A percentile compares a stretch with the other conserved stretches of the same genome.
phyloP scores from a whole-genome alignment of 106 monocot species.

The Dendrobium catenatum region DNA sequence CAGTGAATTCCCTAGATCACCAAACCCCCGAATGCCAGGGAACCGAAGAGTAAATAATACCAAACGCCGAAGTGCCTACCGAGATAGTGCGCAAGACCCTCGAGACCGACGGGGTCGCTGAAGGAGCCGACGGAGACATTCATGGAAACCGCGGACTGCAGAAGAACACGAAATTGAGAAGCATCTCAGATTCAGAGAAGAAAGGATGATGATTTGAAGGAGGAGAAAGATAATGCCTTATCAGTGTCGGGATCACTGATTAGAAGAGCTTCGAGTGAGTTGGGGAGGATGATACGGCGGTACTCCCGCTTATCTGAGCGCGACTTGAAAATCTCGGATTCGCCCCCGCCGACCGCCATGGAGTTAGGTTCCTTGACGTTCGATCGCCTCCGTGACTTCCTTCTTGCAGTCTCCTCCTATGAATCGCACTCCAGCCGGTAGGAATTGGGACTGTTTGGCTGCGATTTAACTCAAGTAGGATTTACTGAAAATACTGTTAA shows the following conservation, averaged over 20 bases:
- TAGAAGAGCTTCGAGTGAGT: constrained; percentile 68
- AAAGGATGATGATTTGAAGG: too few species aligned
- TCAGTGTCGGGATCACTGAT: constrained; percentile 93
- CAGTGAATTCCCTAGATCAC: not conserved
- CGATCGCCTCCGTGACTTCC: not conserved
- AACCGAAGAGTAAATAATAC: not conserved
- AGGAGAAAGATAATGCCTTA: constrained; percentile 30
- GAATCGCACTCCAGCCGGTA: not conserved
- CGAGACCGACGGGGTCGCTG: constrained; percentile 73
- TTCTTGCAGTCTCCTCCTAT: not conserved
- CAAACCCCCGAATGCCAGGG: not conserved
- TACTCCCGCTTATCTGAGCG: constrained; percentile 75
- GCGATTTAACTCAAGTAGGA: too few species aligned
- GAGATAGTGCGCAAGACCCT: constrained; percentile 83
- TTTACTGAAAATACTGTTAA: too few species aligned
- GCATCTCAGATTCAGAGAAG: not conserved
- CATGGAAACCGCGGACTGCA: constrained; percentile 82
- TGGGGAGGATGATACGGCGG: constrained; percentile 67
- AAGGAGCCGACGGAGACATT: constrained; percentile 62
- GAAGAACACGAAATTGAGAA: not conserved
- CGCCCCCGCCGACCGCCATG: constrained; percentile 37
- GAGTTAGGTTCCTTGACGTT: not conserved
- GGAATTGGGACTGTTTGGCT: too few species aligned
- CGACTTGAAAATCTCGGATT: constrained; percentile 49
- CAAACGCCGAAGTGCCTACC: constrained; percentile 21